Conservation (phyloP, 2,329 filamentous ascomycete genomes). For the Exserohilum turcica region DNA sequence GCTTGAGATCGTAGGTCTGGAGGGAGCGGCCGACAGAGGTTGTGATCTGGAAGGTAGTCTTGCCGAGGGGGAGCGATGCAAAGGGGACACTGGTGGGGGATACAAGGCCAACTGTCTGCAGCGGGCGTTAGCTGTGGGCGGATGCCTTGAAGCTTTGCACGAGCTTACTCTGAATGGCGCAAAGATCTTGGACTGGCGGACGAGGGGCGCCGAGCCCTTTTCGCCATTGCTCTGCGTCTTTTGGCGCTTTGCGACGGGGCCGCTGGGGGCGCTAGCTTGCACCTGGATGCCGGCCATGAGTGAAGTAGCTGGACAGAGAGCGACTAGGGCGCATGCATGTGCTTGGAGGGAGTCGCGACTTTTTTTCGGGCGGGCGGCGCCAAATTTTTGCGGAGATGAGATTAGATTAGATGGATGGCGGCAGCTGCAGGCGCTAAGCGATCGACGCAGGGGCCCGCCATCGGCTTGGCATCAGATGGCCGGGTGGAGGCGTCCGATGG, state of each 20-base stretch:
- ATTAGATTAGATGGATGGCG: constrained; percentile 30
- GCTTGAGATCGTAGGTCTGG: constrained; percentile 93
- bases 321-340: constrained; percentile 4
- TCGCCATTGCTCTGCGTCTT: constrained; percentile 40
- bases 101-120: constrained; percentile 86
- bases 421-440: constrained; percentile 22
- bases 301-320: not conserved
- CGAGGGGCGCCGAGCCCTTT: constrained; percentile 49
- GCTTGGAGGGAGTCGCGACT: constrained; percentile 13
- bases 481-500: not conserved
- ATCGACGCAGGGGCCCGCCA: constrained; percentile 27
- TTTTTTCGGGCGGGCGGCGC: constrained; percentile 6
- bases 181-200: constrained; percentile 76
- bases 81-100: constrained; percentile 91
- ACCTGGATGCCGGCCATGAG: constrained; percentile 57
- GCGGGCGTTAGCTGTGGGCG: constrained; percentile 12
- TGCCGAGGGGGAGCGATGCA: constrained; percentile 84
- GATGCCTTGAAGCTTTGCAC: not conserved
- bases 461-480: not conserved
- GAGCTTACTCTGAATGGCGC: constrained; percentile 82
- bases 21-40: constrained; percentile 89
- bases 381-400: constrained; percentile 28
- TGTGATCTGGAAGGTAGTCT: constrained; percentile 95
- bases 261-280: constrained; percentile 50
- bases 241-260: constrained; percentile 71